Evolutionary conservation across 1,284 basidiomycete species (phyloP).

Genomic region (Fomitopsis palustris): DNA sequence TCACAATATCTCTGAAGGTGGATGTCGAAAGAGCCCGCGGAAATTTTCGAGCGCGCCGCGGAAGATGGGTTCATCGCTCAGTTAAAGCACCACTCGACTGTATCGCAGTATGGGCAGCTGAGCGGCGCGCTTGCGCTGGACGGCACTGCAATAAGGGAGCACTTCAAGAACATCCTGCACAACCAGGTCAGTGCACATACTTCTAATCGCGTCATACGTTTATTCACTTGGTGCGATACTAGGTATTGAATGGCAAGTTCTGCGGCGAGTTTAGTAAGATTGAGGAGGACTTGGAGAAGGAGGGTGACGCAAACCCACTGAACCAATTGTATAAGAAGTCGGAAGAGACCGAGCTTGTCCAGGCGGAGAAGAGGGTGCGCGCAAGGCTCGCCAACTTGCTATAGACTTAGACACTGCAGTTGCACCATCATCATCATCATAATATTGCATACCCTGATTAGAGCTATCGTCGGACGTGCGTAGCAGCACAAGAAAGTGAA

Average conservation of each 20-base stretch:
- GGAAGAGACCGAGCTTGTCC: slow-evolving; percentile 49
- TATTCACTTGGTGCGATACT: neutral
- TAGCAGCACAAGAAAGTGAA: no score
- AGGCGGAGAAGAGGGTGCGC: slow-evolving; percentile 59
- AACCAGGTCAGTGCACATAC: slow-evolving; percentile 40
- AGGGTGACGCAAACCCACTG: slow-evolving; percentile 53
- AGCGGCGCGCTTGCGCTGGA: slow-evolving; percentile 55
- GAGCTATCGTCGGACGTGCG: neutral
- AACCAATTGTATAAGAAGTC: slow-evolving; percentile 49
- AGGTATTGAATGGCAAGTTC: slow-evolving; percentile 62
- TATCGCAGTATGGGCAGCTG: slow-evolving; percentile 62
- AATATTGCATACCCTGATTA: neutral
- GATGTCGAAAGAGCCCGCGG: slow-evolving; percentile 74
- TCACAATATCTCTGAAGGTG: slow-evolving; percentile 39
- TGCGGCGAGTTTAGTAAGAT: slow-evolving; percentile 52
- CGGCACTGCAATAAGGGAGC: slow-evolving; percentile 41
- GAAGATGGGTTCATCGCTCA: slow-evolving; percentile 60
- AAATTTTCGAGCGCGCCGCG: slow-evolving; percentile 65
- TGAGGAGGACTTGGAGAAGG: slow-evolving; percentile 56
- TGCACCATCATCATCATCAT: no score
- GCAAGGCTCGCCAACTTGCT: slow-evolving; percentile 42
- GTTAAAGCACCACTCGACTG: slow-evolving; percentile 59
- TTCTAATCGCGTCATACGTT: neutral
- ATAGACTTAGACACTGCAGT: slow-evolving; percentile 22
- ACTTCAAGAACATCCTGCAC: slow-evolving; percentile 58